Evolutionary conservation across 257 asterid species (phyloP).

Genomic region (Cordia subcordata): DNA sequence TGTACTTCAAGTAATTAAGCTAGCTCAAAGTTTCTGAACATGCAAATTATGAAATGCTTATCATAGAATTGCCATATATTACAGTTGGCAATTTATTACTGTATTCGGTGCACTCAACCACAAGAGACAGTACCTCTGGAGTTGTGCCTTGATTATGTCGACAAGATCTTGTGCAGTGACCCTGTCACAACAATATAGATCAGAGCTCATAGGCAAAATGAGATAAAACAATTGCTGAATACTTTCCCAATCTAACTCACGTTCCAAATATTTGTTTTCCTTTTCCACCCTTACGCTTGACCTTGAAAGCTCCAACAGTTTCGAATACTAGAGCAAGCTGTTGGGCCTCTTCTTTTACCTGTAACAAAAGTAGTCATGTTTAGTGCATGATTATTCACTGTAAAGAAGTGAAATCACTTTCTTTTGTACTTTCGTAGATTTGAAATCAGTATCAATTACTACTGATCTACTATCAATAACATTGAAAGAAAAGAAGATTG

Average conservation of each 20-base stretch:
- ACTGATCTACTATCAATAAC: too few species aligned
- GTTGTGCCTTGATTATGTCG: conserved; percentile 94
- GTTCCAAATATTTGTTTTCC: conserved; percentile 93
- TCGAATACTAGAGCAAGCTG: conserved; percentile 84
- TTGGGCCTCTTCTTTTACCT: conserved; percentile 94
- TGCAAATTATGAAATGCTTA: too few species aligned
- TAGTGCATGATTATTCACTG: too few species aligned
- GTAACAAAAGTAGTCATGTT: neutral
- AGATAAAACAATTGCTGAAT: neutral
- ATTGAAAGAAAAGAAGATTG: too few species aligned
- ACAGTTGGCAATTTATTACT: neutral
- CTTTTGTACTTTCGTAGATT: too few species aligned
- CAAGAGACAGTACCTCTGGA: conserved; percentile 65
- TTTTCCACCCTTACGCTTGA: conserved; percentile 96
- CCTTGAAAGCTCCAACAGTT: conserved; percentile 98
- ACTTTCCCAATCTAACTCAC: conserved; percentile 28
- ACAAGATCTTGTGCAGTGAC: conserved; percentile 97
- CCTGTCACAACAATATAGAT: conserved; percentile 35
- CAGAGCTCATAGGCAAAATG: conserved; percentile 5
- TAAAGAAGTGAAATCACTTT: too few species aligned
- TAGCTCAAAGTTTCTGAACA: too few species aligned
- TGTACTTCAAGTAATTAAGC: too few species aligned
- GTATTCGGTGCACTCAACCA: conserved; percentile 2
- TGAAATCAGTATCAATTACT: too few species aligned
- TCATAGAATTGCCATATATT: too few species aligned